Percentiles rank a stretch among this genome's conserved stretches.
These are phyloP conservation scores for Ogataea thermomethanolica DNA, from an alignment of 805 yeast genomes.

Conservation along the genomic window DNA sequence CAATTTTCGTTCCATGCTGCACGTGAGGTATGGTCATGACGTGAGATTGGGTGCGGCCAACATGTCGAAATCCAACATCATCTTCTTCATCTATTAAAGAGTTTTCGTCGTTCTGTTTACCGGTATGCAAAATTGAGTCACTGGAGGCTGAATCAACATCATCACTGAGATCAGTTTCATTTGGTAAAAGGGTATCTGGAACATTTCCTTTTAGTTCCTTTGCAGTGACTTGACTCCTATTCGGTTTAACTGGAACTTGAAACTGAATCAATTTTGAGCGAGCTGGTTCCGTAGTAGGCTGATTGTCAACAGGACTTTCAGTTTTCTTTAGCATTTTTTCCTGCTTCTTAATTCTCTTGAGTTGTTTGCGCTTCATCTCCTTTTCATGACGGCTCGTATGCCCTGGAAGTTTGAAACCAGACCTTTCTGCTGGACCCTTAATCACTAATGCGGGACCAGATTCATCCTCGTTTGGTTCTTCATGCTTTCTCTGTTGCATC, in stretches of 20 bases:
- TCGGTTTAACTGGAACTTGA: slow-evolving; percentile 14
- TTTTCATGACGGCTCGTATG: slow-evolving; percentile 18
- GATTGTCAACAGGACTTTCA: background rate
- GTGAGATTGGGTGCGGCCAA: slow-evolving; percentile 25
- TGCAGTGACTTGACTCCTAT: background rate
- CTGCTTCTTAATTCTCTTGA: slow-evolving; percentile 19
- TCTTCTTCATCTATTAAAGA: slow-evolving; percentile 9
- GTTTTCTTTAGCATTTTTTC: slow-evolving; percentile 9
- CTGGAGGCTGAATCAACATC: slow-evolving; percentile 19
- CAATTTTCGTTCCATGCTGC: slow-evolving; percentile 27
- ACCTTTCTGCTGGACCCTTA: slow-evolving; percentile 74
- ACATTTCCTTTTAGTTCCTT: background rate
- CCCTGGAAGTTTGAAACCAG: slow-evolving; percentile 30
- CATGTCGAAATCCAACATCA: slow-evolving; percentile 13
- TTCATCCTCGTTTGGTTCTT: slow-evolving; percentile 38
- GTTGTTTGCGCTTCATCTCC: slow-evolving; percentile 21
- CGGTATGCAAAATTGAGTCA: background rate
- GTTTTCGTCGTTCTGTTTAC: slow-evolving; percentile 17
- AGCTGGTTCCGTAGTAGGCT: slow-evolving; percentile 3
- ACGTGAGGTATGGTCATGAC: slow-evolving; percentile 31
- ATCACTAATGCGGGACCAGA: slow-evolving; percentile 79
- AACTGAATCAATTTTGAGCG: slow-evolving; percentile 19
- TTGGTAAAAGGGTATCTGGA: slow-evolving; percentile 9
- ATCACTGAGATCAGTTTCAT: slow-evolving; percentile 24
- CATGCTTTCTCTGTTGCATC: slow-evolving; percentile 53